Base-by-base conservation (phyloP, 2,329 filamentous ascomycete species). In the Beauveria caledonica region DNA sequence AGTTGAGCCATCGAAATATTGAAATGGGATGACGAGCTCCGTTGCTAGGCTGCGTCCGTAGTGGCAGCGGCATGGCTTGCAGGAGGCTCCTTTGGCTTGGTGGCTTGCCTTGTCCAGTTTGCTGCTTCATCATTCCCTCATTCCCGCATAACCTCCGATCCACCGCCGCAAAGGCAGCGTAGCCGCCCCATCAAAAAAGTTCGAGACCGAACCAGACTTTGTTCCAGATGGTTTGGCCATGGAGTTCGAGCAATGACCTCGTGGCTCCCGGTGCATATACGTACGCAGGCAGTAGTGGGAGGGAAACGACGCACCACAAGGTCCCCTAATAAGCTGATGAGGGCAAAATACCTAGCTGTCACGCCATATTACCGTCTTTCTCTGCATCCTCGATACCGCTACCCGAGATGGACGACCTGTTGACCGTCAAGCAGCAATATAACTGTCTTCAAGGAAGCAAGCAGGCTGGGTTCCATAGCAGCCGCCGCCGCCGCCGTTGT, bases 161-260 rank as follows among this genome's bases (percentile, higher is more conserved):
- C 59, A 62, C 51, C 62, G 51, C 52, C 61, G 52, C 59, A 42
- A 25, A 19, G 33, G 48, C 45, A 51, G 46, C 56, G 33, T 36
- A 36, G 33, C 33, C 11, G 55, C 62, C 49, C 59, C 62, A 60
- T 58, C 61, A 51, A 33, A 27, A 25, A 13, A 53, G 62, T 62
- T 64, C 63, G 58, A 64, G 63, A 64, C 63, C 63, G 59, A 60
- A 60, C 63, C 63, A 63, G 63, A 64, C 59, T 62, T 62, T 63
- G 62, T 60, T 64, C 63, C 58, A 60, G 58, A 60, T 60, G 49
- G 58, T 53, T 63, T 57, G 46, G 52, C 48, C 62, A 52, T 57
- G 40, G 60, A 57, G 46, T 59, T 36, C 55, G 36, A 39, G 54
- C n/a, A 36, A 25, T 36, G 42, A 48, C 29, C 44, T 57, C 29